phyloP scores from a whole-genome alignment of 208 protist species.

The Leishmania arabica region DNA sequence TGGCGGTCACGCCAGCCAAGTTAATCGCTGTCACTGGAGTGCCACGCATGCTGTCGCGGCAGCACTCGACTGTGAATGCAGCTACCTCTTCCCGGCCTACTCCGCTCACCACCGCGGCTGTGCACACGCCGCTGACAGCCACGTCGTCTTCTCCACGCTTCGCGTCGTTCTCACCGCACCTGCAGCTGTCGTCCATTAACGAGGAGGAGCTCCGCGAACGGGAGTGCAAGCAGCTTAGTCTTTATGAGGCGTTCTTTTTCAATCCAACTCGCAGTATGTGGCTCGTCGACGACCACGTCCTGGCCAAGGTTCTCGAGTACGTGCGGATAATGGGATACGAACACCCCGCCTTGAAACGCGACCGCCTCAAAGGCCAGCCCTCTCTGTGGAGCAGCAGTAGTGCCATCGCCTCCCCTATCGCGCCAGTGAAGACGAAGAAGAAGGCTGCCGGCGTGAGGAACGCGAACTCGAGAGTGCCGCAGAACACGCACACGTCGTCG shows the following conservation, averaged over 20 bases:
- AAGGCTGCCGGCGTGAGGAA: neutral
- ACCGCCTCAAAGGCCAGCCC: slow-evolving; percentile 23
- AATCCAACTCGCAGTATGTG: slow-evolving; percentile 46
- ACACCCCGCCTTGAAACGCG: slow-evolving; percentile 34
- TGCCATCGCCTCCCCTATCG: slow-evolving; percentile 26
- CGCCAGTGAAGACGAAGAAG: slow-evolving; percentile 12
- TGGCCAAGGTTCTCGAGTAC: slow-evolving; percentile 74
- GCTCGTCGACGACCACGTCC: slow-evolving; percentile 72
- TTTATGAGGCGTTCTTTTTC: slow-evolving; percentile 76
- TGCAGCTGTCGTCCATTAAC: neutral
- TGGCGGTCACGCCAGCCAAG: neutral
- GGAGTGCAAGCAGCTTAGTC: slow-evolving; percentile 44
- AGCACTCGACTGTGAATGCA: slow-evolving; percentile 17
- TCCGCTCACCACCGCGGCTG: neutral
- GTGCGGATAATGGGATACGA: slow-evolving; percentile 77
- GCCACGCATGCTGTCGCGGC: neutral
- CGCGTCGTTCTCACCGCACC: neutral
- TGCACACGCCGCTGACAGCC: neutral
- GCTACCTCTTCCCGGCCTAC: slow-evolving; percentile 7
- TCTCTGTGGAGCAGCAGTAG: slow-evolving; percentile 36
- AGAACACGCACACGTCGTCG: slow-evolving; percentile 2
- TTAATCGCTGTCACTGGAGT: neutral
- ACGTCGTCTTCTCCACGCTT: neutral
- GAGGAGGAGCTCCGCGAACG: slow-evolving; percentile 25
- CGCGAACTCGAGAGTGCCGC: neutral